Conservation (phyloP, 768 basidiomycete genomes). For the Suillus tomentosus region DNA sequence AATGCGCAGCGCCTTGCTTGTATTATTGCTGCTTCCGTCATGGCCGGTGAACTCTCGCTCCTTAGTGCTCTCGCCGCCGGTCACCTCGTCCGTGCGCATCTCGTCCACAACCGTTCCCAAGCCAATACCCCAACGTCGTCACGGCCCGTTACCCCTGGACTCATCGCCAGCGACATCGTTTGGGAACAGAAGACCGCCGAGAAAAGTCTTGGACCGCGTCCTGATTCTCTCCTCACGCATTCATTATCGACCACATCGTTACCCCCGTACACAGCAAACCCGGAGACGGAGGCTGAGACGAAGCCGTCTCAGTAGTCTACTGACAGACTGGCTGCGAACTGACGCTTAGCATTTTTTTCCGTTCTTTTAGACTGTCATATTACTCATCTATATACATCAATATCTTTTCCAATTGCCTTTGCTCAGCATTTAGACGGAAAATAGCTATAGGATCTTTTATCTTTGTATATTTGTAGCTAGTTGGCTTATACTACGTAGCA, state of each 20-base stretch:
- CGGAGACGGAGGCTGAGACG: conserved; percentile 28
- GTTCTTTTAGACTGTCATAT: conserved; percentile 9
- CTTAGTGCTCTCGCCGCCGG: conserved; percentile 93
- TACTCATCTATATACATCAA: conserved; percentile 4
- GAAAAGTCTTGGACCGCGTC: conserved; percentile 9
- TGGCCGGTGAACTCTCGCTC: conserved; percentile 95
- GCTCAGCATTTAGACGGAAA: conserved; percentile 4
- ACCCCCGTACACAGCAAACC: conserved; percentile 40
- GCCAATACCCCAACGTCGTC: conserved; percentile 74
- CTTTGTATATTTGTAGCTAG: conserved; percentile 7
- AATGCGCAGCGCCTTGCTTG: conserved; percentile 90
- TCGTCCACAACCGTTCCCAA: conserved; percentile 88
- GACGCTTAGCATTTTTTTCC: neutral
- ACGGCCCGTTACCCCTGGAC: conserved; percentile 61
- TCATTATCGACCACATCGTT: conserved; percentile 42
- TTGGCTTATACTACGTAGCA: neutral
- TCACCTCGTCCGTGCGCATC: conserved; percentile 90
- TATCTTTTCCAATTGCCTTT: neutral
- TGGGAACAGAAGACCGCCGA: conserved; percentile 28
- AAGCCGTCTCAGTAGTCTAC: conserved; percentile 14
- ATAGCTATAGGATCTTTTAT: conserved; percentile 4
- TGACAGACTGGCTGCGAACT: neutral
- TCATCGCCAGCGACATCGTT: conserved; percentile 19
- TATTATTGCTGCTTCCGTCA: conserved; percentile 88
- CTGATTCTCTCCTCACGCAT: conserved; percentile 30